A percentile compares a stretch with the other conserved stretches of the same genome.
These are phyloP conservation scores for Boechera divaricarpa DNA, from an alignment of 345 rosid genomes.

Conservation along the genomic window DNA sequence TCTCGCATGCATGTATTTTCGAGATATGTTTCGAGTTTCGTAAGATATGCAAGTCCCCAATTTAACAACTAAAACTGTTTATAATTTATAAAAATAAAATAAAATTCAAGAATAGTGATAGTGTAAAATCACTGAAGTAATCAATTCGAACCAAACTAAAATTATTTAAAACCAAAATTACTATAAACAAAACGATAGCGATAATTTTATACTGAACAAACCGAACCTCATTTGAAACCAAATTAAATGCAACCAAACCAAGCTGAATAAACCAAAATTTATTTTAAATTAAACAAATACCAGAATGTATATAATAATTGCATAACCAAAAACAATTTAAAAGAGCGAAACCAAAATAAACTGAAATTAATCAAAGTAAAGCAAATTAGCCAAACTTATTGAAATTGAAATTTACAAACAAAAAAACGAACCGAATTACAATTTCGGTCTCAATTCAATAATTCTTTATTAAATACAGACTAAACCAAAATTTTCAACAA, in stretches of 20 bases:
- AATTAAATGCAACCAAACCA: too few species aligned
- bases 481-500: background rate
- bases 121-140: background rate
- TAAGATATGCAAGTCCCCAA: background rate
- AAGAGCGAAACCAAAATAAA: background rate
- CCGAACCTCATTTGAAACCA: too few species aligned
- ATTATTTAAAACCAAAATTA: background rate
- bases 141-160: background rate
- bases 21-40: background rate
- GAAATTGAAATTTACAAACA: background rate
- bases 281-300: background rate
- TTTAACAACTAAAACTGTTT: background rate
- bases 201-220: too few species aligned
- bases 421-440: background rate
- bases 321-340: background rate
- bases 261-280: too few species aligned
- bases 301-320: background rate
- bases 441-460: too few species aligned
- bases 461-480: background rate
- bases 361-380: too few species aligned
- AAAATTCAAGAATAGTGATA: too few species aligned
- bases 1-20: slow-evolving; percentile 6
- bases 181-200: background rate
- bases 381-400: background rate
- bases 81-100: background rate